A percentile compares a stretch with the other conserved stretches of the same genome.
Conservation (phyloP, 2,329 filamentous ascomycete genomes). For the Trichophyton benhamiae region DNA sequence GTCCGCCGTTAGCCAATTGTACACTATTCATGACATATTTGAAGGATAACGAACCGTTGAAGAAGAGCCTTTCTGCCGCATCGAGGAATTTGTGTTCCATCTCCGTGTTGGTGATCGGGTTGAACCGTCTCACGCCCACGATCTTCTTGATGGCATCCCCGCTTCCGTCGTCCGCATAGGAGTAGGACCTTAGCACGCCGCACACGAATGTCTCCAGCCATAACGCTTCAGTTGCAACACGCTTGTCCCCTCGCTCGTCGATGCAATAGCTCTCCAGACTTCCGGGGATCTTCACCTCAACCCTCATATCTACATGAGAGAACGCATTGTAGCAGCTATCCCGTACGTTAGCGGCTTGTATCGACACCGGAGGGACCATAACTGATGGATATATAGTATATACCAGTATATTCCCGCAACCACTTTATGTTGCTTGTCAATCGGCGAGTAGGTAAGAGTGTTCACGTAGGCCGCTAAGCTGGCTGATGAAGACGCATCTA, state of each 20-base stretch:
- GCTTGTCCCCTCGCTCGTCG: constrained; percentile 90
- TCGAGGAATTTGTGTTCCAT: constrained; percentile 92
- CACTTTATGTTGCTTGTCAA: constrained; percentile 76
- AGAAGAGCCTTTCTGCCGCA: constrained; percentile 88
- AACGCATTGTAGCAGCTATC: constrained; percentile 93
- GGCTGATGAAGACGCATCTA: constrained; percentile 93
- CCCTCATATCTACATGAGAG: constrained; percentile 93
- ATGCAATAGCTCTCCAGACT: constrained; percentile 96
- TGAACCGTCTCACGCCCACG: constrained; percentile 91
- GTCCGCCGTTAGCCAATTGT: constrained; percentile 15
- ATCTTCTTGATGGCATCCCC: constrained; percentile 94
- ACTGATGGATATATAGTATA: constrained; percentile 15
- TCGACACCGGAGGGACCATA: neutral
- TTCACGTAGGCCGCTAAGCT: constrained; percentile 97
- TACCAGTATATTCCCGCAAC: constrained; percentile 91
- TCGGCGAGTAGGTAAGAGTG: constrained; percentile 81
- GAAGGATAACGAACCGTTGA: constrained; percentile 52
- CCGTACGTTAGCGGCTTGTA: constrained; percentile 8
- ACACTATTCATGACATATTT: neutral
- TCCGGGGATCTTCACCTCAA: constrained; percentile 92
- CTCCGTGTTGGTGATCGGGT: constrained; percentile 96
- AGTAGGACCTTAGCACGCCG: constrained; percentile 85
- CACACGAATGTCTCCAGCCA: constrained; percentile 98
- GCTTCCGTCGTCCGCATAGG: constrained; percentile 89
- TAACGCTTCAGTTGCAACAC: constrained; percentile 80